Conservation (phyloP, 306 rosid species). For the Vicia villosa region DNA sequence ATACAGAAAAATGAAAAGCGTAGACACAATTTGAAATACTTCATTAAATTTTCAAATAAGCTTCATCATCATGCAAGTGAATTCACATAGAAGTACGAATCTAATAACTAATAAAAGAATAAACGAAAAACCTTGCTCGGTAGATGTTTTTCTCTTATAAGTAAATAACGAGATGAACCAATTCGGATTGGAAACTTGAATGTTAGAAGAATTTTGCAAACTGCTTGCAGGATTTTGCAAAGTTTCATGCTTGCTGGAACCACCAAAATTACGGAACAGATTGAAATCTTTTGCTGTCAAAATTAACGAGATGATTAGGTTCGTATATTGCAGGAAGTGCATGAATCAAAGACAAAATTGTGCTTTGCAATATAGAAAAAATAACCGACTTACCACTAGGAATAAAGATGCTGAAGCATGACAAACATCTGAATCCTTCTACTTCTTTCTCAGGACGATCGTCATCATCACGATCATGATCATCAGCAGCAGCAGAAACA, state of each 20-base stretch:
- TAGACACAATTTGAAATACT: conserved; percentile 20
- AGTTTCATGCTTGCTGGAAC: conserved; percentile 29
- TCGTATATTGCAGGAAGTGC: not conserved
- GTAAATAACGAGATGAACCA: conserved; percentile 43
- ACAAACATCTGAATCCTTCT: conserved; percentile 51
- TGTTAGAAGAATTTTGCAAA: conserved; percentile 35
- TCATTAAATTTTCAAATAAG: conserved; percentile 19
- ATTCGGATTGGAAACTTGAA: conserved; percentile 36
- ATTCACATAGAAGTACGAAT: conserved; percentile 7
- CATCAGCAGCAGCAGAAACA: not conserved
- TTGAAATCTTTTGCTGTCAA: conserved; percentile 48
- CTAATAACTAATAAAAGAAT: not conserved
- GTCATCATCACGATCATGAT: not conserved
- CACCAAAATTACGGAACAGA: conserved; percentile 32
- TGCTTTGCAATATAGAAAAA: conserved; percentile 4
- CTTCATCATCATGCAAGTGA: conserved; percentile 6
- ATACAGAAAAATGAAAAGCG: not conserved
- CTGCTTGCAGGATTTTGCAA: conserved; percentile 30
- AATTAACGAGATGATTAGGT: conserved; percentile 25
- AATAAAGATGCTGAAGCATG: conserved; percentile 51
- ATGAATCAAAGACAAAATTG: conserved; percentile 8
- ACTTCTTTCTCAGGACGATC: conserved; percentile 34
- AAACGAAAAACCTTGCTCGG: conserved; percentile 27
- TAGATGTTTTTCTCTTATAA: conserved; percentile 31
- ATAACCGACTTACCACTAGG: conserved; percentile 40